Evolutionary conservation across 2,329 filamentous ascomycete genomes (phyloP).

Genomic region (Colletotrichum gigasporum): DNA sequence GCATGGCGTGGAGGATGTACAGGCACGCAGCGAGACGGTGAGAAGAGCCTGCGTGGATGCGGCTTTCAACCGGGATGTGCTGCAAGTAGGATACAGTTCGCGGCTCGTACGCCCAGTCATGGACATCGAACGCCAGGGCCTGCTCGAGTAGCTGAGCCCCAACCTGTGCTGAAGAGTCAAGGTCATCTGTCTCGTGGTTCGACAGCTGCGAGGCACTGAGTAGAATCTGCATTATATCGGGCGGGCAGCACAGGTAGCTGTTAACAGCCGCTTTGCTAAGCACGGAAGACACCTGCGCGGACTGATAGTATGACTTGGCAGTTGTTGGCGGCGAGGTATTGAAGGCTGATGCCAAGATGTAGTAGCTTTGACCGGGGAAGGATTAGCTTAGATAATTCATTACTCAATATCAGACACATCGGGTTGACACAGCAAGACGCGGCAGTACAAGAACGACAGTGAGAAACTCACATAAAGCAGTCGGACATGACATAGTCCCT

Average conservation of each 20-base stretch:
- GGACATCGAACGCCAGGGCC: conserved; percentile 51
- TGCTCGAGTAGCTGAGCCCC: conserved; percentile 46
- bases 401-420: background rate
- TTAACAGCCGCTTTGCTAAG: conserved; percentile 52
- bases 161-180: conserved; percentile 38
- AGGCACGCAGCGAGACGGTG: conserved; percentile 55
- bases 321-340: conserved; percentile 42
- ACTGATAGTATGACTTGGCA: conserved; percentile 45
- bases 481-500: conserved; percentile 58
- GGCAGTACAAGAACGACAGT: background rate
- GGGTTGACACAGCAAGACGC: no score
- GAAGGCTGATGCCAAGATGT: conserved; percentile 56
- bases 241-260: conserved; percentile 58
- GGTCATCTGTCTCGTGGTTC: conserved; percentile 38
- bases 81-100: conserved; percentile 45
- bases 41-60: conserved; percentile 51
- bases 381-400: conserved; percentile 10
- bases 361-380: conserved; percentile 49
- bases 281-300: conserved; percentile 47
- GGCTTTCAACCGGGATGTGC: conserved; percentile 44
- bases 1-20: conserved; percentile 54
- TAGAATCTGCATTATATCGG: conserved; percentile 53
- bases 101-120: conserved; percentile 50
- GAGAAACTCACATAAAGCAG: conserved; percentile 51
- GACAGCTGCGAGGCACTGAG: conserved; percentile 53